A percentile compares a stretch with the other conserved stretches of the same genome.
phyloP scores from a whole-genome alignment of 768 basidiomycete species.

The Termitomyces sp. region DNA sequence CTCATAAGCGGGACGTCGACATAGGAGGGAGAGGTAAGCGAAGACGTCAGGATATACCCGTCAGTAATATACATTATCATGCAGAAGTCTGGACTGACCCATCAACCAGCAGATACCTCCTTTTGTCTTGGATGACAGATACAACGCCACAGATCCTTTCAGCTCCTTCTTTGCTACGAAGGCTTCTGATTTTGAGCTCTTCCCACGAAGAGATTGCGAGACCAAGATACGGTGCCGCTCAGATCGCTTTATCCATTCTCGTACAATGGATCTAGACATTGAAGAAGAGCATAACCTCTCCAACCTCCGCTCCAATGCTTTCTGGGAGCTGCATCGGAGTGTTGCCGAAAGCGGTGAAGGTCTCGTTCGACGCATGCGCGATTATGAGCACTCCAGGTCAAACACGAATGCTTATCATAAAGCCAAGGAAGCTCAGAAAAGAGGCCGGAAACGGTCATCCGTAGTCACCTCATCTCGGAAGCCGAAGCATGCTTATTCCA shows the following conservation, averaged over 20 bases:
- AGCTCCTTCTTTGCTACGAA: constrained; percentile 36
- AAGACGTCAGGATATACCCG: constrained; percentile 41
- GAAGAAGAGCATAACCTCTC: constrained; percentile 20
- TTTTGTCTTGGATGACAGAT: constrained; percentile 7
- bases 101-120: constrained; percentile 13
- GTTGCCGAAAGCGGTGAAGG: constrained; percentile 62
- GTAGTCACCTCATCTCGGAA: constrained; percentile 13
- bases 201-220: constrained; percentile 20
- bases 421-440: constrained; percentile 32
- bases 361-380: constrained; percentile 66
- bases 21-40: constrained; percentile 50
- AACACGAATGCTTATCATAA: constrained; percentile 30
- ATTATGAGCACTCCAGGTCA: constrained; percentile 54
- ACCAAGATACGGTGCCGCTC: constrained; percentile 12
- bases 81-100: constrained; percentile 1
- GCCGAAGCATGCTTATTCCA: constrained; percentile 17
- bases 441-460: constrained; percentile 35
- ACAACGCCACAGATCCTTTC: constrained; percentile 11
- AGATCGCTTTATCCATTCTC: constrained; percentile 10
- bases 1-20: constrained; percentile 49
- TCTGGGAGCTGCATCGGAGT: constrained; percentile 58
- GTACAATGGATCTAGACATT: constrained; percentile 12
- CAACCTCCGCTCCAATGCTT: constrained; percentile 55
- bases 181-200: constrained; percentile 44
- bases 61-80: constrained; percentile 21